These are phyloP conservation scores for Trichoderma harzianum DNA, from an alignment of 2,329 filamentous ascomycete genomes.

Conservation along the genomic window DNA sequence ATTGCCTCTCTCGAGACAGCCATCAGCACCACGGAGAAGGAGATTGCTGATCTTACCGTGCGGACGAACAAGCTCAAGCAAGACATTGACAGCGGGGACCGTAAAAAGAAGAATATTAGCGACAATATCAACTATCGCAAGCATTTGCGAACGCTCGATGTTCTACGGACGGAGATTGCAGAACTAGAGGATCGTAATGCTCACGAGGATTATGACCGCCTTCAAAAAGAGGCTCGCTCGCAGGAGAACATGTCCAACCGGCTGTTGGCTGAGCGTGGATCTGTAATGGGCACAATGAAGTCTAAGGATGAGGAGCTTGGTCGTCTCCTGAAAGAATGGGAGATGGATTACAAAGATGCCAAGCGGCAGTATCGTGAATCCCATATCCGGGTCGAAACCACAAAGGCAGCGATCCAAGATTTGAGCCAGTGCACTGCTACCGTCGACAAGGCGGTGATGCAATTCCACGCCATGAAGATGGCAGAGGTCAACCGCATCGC, in stretches of 20 bases:
- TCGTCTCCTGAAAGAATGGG: constrained; percentile 72
- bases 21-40: constrained; percentile 62
- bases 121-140: constrained; percentile 88
- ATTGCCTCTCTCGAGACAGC: constrained; percentile 65
- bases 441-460: constrained; percentile 95
- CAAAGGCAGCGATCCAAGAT: constrained; percentile 89
- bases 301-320: constrained; percentile 79
- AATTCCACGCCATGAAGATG: constrained; percentile 95
- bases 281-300: constrained; percentile 73
- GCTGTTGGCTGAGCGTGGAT: constrained; percentile 68
- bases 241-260: constrained; percentile 67
- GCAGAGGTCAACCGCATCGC: constrained; percentile 95
- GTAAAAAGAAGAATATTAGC: constrained; percentile 78
- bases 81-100: constrained; percentile 73
- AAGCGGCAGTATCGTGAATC: constrained; percentile 77
- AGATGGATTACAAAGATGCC: constrained; percentile 83
- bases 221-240: constrained; percentile 64
- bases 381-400: constrained; percentile 86
- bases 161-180: constrained; percentile 65
- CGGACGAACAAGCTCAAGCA: constrained; percentile 75
- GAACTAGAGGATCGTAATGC: constrained; percentile 77
- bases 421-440: constrained; percentile 77
- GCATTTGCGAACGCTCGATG: constrained; percentile 64
- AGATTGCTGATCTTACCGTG: constrained; percentile 63
- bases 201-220: constrained; percentile 74